Evolutionary conservation across 2,329 filamentous ascomycete species (phyloP), one percentile per base, ranked within the genome.

Genomic region (Berkeleyomyces basicola): DNA sequence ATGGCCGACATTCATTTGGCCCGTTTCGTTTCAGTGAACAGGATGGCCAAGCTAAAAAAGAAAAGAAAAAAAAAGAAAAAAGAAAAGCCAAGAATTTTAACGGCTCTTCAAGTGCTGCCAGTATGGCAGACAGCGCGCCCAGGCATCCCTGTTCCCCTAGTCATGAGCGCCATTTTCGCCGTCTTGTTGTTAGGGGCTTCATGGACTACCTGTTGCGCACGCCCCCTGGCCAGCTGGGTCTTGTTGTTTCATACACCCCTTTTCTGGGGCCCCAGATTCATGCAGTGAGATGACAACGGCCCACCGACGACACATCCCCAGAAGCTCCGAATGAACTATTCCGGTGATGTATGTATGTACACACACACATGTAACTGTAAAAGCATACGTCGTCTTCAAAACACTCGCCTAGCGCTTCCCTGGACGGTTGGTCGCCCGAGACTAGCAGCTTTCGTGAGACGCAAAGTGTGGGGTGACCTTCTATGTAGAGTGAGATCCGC

Each of bases 201-300:
- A 53, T 53, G 49, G 10, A 10, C 31, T 53, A 9, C 31, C 31
- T 11, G 37, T 11, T 53, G 36, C 49, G 36, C 33, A 55, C 51
- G 11, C 33, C 51, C 36, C 11, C 7, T 14, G 11, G 14, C 2
- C 23, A 23, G 23, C 23, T 23, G 23, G 23, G 23, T 9, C 6
- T 3, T 55, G 7, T 14, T 7, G 31, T 36, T 36, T 11, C 31
- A n/a, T 4, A 53, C 47, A 11, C 51, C 51, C 6, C n/a, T 39
- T 36, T 55, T 55, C 51, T 55, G 51, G 51, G 51, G 51, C 51
- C 51, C 51, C 51, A 9, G 51, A 55, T 55, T 55, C 51, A 37
- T 55, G 51, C 9, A 46, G 14, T 46, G 43, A 46, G 43, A 55
- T n/a, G 16, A 37, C 51, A 39, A 55, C 51, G 51, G 51, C 31